Evolutionary conservation across 2,329 filamentous ascomycete species (phyloP), one percentile per base, ranked within the genome.

Genomic region (Colletotrichum sidae): DNA sequence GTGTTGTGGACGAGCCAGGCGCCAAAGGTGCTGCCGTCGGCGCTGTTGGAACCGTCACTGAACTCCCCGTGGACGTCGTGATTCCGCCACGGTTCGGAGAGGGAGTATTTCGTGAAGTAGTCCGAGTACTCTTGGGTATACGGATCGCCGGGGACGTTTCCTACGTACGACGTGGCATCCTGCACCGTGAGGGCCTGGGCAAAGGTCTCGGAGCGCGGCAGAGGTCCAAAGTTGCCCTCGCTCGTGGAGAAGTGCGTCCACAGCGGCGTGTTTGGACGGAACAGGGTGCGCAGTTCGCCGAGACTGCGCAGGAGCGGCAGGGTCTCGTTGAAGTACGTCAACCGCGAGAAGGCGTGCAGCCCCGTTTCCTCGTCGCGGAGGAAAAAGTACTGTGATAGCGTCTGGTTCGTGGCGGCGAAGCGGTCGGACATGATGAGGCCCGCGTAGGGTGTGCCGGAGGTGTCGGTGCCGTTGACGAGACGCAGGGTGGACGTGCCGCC

Each of bases 31-130:
- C 79, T 80, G 11, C 83, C 83, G 63, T 85, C 82, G 15, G 77
- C 69, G 12, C 81, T 87, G 12, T 77, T 70, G 8, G 73, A 74
- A 53, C 76, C 76, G 55, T 80, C 78, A 17, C 72, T 73, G 52
- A 73, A 79, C 71, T 83, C 73, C 2, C 87, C 87, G 69, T 89
- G 86, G 2, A 84, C 86, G 42, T 81, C 79, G 61, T 88, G 85
- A 50, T 88, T 80, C 53, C 86, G 79, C 85, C 86, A 89, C 2
- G 79, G 80, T 62, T 86, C 85, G 5, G 81, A 79, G 64, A 90
- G 89, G 0, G 84, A 89, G 70, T 90, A 90, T 72, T 90, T 90
- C 25, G 88, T 90, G 70, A 89, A 90, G 73, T 89, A 90, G 50
- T 89, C 84, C 2, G 84, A 80, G 60, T 85, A 81, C 50, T 86